Base-by-base conservation (phyloP, 805 yeast genomes). In the Lipomyces sp. region DNA sequence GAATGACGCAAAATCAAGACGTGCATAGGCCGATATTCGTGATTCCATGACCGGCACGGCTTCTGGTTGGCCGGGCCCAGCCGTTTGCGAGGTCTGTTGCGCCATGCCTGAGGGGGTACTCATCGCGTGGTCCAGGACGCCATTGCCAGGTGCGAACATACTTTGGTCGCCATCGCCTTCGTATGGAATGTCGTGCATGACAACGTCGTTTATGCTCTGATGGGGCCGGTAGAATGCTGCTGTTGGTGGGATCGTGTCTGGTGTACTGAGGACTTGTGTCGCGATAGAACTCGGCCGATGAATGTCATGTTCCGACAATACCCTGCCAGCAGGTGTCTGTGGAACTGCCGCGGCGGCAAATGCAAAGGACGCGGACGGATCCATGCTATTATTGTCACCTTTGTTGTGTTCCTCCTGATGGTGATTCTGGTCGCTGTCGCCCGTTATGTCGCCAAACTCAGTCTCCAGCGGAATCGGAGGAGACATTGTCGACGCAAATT, bases 1-100 rank as follows among this genome's bases (percentile, higher is more conserved):
- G 76, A 90, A 94, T 70, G 90, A 86, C 66, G 90, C 97, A 77
- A 95, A 95, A 76, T 95, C 98, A 51, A 95, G 80, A 72, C 82
- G 73, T 24, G 84, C 84, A 58, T 81, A 81, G 33, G 83, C 83
- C 10, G 80, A 78, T 5, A 80, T 80, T 39, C 79, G 74, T 54
- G 77, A 72, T 42, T 73, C 71, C 13, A 54, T 59, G 57, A 5
- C 33, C 15, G 37, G 54, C 34, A 33, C 54, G 32, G 24, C 24
- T 24, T 18, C 15, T 4, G 30, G 18, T 13, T 51, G 54, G 29
- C 13, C 8, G 34, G 24, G 54, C 54, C 24, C 34, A 24, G 24
- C 24, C 5, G 4, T n/a, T 11, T 51, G 53, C 35, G 48, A 13
- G 34, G 37, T 35, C 10, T 37, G 60, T 35, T 11, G 42, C 57